Evolutionary conservation across 495 filamentous ascomycete species (phyloP).

Genomic region (Talaromyces liani): DNA sequence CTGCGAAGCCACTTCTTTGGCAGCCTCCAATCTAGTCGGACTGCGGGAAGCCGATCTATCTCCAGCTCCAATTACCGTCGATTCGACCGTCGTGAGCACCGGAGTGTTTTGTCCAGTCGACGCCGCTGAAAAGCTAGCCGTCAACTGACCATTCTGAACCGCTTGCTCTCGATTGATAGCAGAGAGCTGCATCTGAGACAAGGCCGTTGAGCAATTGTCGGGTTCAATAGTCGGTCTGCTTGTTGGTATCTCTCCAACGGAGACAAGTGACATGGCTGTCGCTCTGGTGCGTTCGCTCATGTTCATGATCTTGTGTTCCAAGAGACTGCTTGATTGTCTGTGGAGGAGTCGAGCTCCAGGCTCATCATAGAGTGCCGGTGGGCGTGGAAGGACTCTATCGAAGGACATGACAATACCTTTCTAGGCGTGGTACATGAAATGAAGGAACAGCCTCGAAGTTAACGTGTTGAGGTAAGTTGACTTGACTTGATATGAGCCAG

Average conservation of each 20-base stretch:
- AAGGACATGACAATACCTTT: slow-evolving; percentile 36
- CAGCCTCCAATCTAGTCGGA: slow-evolving; percentile 22
- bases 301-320: slow-evolving; percentile 48
- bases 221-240: background rate
- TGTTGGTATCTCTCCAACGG: background rate
- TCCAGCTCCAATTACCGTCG: slow-evolving; percentile 1
- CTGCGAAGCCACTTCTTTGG: slow-evolving; percentile 35
- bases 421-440: slow-evolving; percentile 16
- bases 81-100: background rate
- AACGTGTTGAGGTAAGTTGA: background rate
- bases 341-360: slow-evolving; percentile 22
- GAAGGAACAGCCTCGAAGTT: slow-evolving; percentile 7
- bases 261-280: background rate
- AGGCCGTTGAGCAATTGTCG: slow-evolving; percentile 19
- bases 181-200: slow-evolving; percentile 26
- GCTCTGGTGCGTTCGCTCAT: slow-evolving; percentile 30
- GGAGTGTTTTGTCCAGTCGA: slow-evolving; percentile 2
- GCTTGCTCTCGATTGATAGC: slow-evolving; percentile 21
- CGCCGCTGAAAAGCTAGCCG: background rate
- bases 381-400: slow-evolving; percentile 48
- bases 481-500: background rate
- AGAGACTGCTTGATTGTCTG: slow-evolving; percentile 31
- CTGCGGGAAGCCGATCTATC: slow-evolving; percentile 28
- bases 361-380: slow-evolving; percentile 40
- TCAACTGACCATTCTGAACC: slow-evolving; percentile 3